Base-by-base conservation (phyloP, 1,284 basidiomycete species). In the Malassezia vespertilionis region DNA sequence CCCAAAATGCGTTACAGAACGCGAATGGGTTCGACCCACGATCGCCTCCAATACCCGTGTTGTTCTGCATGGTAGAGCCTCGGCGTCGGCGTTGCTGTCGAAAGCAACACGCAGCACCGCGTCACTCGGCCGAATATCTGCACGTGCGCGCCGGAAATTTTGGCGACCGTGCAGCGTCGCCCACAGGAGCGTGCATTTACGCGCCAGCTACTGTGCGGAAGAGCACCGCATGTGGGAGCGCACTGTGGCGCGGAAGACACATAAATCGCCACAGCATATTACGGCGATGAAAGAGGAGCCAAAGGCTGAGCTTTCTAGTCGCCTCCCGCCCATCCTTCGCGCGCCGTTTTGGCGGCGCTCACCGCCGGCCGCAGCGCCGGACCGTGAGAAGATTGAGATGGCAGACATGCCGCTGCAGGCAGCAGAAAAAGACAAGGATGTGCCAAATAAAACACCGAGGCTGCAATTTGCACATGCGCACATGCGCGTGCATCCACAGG, bases 1-100 rank as follows among this genome's bases (percentile, higher is more conserved):
- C 54, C 91, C 91, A 96, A 74, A 96, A 97, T 1, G 88, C 80
- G 72, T 97, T 97, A 73, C 90, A 96, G 73, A 90, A 96, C 74
- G 91, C 84, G 17, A 32, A 38, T 22, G 52, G 40, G 30, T 50
- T 43, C 14, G 15, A 23, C 31, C 30, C 30, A 22, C 33, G 9
- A 36, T 21, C 15, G 33, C 33, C 10, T 33, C 47, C 24, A 30
- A 30, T 38, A 18, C 27, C 28, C 27, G 39, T 40, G 39, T 40
- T 40, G 37, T 21, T 39, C 37, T 39, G 37, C 37, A 39, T 39
- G 24, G n/a, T n/a, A n/a, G n/a, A n/a, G n/a, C n/a, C n/a, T n/a
- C n/a, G n/a, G n/a, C n/a, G n/a, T n/a, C n/a, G n/a, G n/a, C n/a
- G n/a, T n/a, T n/a, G n/a, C n/a, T n/a, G n/a, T n/a, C n/a, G n/a